Evolutionary conservation across 148 eudicot species (phyloP), one percentile per base, ranked within the genome.

Genomic region (Drosera capensis): DNA sequence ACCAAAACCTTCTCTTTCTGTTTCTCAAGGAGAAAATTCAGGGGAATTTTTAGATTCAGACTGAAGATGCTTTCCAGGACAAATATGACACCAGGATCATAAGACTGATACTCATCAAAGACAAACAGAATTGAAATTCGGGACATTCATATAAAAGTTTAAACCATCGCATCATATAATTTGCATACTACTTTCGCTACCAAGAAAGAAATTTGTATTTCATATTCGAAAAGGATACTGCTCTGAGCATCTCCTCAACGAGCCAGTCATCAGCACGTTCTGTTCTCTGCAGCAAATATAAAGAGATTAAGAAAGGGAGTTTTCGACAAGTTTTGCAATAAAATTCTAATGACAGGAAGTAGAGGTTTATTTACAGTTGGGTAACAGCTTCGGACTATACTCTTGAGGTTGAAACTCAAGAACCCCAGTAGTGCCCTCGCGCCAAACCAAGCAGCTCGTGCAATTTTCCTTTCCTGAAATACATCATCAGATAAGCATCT

Each of bases 11-110:
- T 79, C 20, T 67, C 59, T 48, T 69, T 69, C 35, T 67, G 64
- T 54, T 58, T 82, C 64, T 67, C 64, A 31, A 88, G 37, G 60
- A 88, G 92, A 71, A 74, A 69, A 69, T 88, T 83, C 4, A 88
- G 71, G 54, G 94, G 97, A 54, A 88, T 63, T 41, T 86, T 74
- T 53, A 84, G 74, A 60, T 88, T 71, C 64, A 88, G 73, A 66
- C 84, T 72, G 77, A 88, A 88, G 45, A 88, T 60, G 60, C 97
- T 83, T 64, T 88, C 97, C 57, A 88, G 55, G 48, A 88, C 68
- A 42, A 71, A 70, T 4, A 52, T 40, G 30, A 69, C 78, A 40
- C 92, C 94, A 39, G 97, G 97, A 45, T 88, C 97, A 55, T 63
- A 55, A 3, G 97, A 88, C 97, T 87, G 12, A 28, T 9, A 24